Evolutionary conservation across 2,329 filamentous ascomycete genomes (phyloP).

Genomic region (Apiospora marii): DNA sequence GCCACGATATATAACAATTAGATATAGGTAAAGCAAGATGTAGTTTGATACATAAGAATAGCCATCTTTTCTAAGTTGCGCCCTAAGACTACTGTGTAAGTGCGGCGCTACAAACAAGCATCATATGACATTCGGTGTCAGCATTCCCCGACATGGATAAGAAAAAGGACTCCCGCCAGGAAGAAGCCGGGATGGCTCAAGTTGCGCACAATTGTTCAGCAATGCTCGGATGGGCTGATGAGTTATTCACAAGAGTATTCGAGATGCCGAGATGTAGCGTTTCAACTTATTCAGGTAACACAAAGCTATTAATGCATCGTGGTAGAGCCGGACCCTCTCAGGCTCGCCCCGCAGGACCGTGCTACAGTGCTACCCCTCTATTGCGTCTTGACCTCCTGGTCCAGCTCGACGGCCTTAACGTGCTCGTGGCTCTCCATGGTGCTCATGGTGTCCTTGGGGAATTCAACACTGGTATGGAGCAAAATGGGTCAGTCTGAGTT

Average conservation of each 20-base stretch:
- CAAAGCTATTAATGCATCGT: constrained; percentile 8
- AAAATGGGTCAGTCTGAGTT: neutral
- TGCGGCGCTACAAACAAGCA: neutral
- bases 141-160: no score
- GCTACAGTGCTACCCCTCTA: constrained; percentile 50
- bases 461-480: constrained; percentile 68
- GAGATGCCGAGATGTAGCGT: neutral
- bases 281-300: neutral
- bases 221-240: neutral
- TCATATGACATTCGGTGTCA: neutral
- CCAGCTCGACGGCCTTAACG: constrained; percentile 77
- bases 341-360: constrained; percentile 20
- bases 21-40: no score
- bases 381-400: constrained; percentile 75
- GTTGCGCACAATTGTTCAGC: no score
- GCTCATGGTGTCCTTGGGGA: constrained; percentile 70
- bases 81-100: neutral
- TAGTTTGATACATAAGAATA: neutral
- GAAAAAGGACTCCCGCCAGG: neutral
- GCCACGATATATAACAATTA: neutral
- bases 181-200: neutral
- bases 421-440: constrained; percentile 74
- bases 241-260: neutral
- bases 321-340: constrained; percentile 20
- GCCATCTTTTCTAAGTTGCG: no score